These are phyloP conservation scores for Knufia fluminis DNA, from an alignment of 2,329 filamentous ascomycete genomes.

Conservation along the genomic window DNA sequence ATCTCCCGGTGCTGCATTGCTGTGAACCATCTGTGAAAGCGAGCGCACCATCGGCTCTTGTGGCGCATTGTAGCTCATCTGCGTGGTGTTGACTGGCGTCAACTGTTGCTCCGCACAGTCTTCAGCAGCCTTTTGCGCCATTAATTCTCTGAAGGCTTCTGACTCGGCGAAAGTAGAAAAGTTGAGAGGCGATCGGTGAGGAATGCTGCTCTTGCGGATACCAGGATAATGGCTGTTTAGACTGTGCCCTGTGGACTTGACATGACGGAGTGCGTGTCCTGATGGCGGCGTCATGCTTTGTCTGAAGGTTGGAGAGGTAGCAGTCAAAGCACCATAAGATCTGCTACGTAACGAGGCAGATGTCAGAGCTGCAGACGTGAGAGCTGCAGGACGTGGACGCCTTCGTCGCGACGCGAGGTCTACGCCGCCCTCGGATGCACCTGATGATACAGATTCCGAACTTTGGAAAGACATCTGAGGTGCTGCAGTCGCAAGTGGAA, in stretches of 20 bases:
- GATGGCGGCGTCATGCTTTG: slow-evolving; percentile 27
- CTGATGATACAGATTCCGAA: slow-evolving; percentile 49
- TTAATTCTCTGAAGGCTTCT: slow-evolving; percentile 9
- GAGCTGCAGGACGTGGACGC: slow-evolving; percentile 37
- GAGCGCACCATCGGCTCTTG: slow-evolving; percentile 29
- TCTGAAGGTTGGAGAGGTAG: slow-evolving; percentile 34
- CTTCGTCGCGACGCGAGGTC: slow-evolving; percentile 40
- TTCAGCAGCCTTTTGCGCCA: slow-evolving; percentile 17
- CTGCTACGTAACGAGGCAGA: slow-evolving; percentile 31
- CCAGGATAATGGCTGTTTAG: slow-evolving; percentile 38
- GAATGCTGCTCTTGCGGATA: slow-evolving; percentile 37
- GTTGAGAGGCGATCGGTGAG: slow-evolving; percentile 40
- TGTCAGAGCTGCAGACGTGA: slow-evolving; percentile 40
- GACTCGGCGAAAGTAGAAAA: slow-evolving; percentile 36
- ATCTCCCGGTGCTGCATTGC: not conserved
- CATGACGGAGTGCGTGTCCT: slow-evolving; percentile 34
- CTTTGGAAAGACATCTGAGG: not conserved
- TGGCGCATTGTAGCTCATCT: not conserved
- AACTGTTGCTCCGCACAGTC: slow-evolving; percentile 30
- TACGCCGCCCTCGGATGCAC: slow-evolving; percentile 30
- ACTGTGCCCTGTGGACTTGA: slow-evolving; percentile 36
- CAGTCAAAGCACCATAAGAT: slow-evolving; percentile 30
- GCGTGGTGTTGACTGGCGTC: slow-evolving; percentile 30
- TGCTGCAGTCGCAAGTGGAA: slow-evolving; percentile 13
- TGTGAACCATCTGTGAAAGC: not conserved